Base-by-base conservation (phyloP, 2,329 filamentous ascomycete species). In the Aspergillus glaucus region DNA sequence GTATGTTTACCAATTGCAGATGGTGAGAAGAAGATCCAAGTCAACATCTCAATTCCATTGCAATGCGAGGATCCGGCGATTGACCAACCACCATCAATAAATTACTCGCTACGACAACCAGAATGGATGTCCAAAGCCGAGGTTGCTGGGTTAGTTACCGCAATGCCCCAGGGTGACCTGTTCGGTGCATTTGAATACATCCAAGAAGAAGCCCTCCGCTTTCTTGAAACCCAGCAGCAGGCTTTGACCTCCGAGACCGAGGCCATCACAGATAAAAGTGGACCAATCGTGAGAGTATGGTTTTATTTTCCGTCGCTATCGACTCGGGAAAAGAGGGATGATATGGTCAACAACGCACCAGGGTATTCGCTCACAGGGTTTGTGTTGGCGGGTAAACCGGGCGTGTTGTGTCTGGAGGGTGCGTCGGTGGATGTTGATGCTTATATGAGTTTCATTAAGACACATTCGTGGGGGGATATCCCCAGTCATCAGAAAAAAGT, bases 381-480 rank as follows among this genome's bases (percentile, higher is more conserved):
- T 55, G 72, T 83, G 3, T 67, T 80, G 14, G 80, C 80, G 0
- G 80, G 80, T 0, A 84, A 84, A 51, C 80, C 80, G 0, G 80
- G 80, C 0, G 58, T 66, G 4, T 50, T 66, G 40, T 66, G 64
- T 49, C 55, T 66, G 5, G 64, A 66, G 48, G 2, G 65, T 75
- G 60, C 47, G 0, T 75, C 77, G 0, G 44, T 56, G 6, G 60
- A 68, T 22, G 73, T 83, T 2, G 79, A 83, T 48, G 74, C 73
- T 8, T 83, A 81, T 55, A 83, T 83, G 80, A 76, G 72, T 24
- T 82, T 79, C 49, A 82, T 83, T 65, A 82, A 82, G 63, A 82
- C 79, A 5, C 76, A 82, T 55, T 80, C 77, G 46, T 83, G 80
- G 80, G 76, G 79, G 0, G 80, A 83, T 60, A 82, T 83, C 5